Conservation (phyloP, 148 eudicot genomes). For the Vaccinium corymbosum region DNA sequence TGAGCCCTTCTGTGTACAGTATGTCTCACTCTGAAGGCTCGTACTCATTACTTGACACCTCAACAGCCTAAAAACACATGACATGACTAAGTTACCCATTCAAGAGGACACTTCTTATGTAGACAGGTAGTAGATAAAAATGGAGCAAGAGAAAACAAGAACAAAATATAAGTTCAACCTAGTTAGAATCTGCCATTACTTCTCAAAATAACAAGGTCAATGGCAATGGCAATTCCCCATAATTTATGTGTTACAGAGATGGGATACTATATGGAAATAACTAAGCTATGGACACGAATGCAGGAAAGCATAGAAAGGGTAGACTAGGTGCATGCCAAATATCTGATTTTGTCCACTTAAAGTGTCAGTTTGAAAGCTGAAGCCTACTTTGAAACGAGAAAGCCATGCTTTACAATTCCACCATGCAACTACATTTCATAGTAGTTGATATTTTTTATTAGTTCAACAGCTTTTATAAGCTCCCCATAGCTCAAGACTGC, state of each 20-base stretch:
- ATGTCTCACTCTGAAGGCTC: conserved; percentile 95
- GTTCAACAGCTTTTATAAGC: not conserved
- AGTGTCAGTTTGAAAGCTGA: not conserved
- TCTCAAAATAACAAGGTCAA: not conserved
- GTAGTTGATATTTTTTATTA: not conserved
- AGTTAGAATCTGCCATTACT: not conserved
- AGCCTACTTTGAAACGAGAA: not conserved
- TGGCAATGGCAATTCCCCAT: not conserved
- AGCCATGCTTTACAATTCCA: not conserved
- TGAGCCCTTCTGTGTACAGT: conserved; percentile 89
- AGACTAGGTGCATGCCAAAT: not conserved
- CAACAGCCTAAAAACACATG: conserved; percentile 63
- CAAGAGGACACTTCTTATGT: too few relatives aligned
- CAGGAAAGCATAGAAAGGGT: not conserved
- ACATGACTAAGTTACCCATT: conserved; percentile 10
- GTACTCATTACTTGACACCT: conserved; percentile 92
- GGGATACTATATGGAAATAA: not conserved
- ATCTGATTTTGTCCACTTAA: not conserved
- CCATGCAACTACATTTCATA: not conserved
- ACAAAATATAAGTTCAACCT: not conserved
- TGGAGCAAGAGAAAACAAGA: not conserved
- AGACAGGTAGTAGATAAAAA: not conserved
- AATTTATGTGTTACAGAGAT: not conserved
- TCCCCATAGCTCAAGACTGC: not conserved
- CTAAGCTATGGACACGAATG: not conserved